Evolutionary conservation across 345 rosid genomes (phyloP).

Genomic region (Eutrema yunnanense): DNA sequence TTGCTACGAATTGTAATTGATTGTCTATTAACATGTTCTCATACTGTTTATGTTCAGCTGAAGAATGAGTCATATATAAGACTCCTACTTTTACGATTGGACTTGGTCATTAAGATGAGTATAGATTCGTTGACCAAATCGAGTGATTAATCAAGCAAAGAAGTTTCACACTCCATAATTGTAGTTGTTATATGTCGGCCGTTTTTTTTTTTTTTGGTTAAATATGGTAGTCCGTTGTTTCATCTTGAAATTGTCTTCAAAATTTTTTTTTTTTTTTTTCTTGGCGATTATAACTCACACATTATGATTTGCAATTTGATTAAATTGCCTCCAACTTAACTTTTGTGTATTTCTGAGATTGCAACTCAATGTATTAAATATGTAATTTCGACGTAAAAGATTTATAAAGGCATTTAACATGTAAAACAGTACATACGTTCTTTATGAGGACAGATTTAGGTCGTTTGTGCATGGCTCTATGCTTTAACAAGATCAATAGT

Average conservation of each 20-base stretch:
- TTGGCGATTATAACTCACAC: not conserved
- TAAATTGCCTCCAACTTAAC: not conserved
- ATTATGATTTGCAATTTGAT: not conserved
- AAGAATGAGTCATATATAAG: slow-evolving; percentile 23
- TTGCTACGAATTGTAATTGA: not conserved
- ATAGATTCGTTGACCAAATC: slow-evolving; percentile 1
- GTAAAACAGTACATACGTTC: not conserved
- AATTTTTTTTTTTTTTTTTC: too few species aligned
- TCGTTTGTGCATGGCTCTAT: too few species aligned
- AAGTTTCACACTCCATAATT: not conserved
- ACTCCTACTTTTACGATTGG: slow-evolving; percentile 20
- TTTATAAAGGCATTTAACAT: not conserved
- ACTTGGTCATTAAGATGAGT: slow-evolving; percentile 15
- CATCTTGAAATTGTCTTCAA: not conserved
- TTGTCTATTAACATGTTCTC: not conserved
- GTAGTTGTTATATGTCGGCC: not conserved
- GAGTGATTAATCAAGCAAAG: slow-evolving; percentile 20
- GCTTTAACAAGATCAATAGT: too few species aligned
- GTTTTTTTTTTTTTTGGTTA: not conserved
- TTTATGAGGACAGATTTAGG: too few species aligned
- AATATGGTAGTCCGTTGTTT: not conserved
- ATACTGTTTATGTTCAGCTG: not conserved
- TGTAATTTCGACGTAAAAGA: not conserved
- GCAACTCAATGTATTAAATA: not conserved
- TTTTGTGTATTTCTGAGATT: too few species aligned